Base-by-base conservation (phyloP, 768 basidiomycete genomes). In the Phallus indusiatus region DNA sequence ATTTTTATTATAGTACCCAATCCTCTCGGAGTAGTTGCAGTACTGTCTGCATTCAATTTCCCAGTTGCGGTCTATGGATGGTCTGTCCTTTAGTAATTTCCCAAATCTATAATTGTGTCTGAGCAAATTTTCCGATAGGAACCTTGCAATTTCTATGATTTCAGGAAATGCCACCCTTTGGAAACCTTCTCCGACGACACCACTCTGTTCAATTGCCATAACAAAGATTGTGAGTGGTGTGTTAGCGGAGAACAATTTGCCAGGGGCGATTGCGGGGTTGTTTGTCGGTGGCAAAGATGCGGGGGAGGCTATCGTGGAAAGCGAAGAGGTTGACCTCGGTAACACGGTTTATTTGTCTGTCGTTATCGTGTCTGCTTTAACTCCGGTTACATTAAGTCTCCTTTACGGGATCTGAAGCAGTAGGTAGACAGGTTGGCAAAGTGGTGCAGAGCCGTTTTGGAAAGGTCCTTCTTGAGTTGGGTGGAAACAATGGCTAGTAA, bases 11-110 rank as follows among this genome's bases (percentile, higher is more conserved):
- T n/a, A 93, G 91, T 95, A 3, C 89, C 94, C 9, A 96, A 96
- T 69, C 94, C 95, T 20, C 78, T 97, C 0, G 85, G 86, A 10
- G 75, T 84, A 1, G 76, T 87, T 9, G 81, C 75, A 1, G 82
- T 95, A 10, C 73, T 98, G 54, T 87, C 90, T 20, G 95, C 95
- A 0, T 97, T 96, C 77, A 98, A 98, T 71, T 98, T 97, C 69
- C 95, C 95, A 10, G 85, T 91, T 47, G 93, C 93, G 35, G 91
- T 94, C 48, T 92, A 90, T 70, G 91, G 91, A 63, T 94, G 91
- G 90, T 86, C 71, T 46, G 75, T 66, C 42, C 61, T 21, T 8
- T 14, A 12, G 28, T 28, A 28, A 28, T 42, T 10, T 4, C 12
- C 4, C 42, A n/a, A 16, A 11, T 11, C 42, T n/a, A n/a, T 10